A percentile compares a stretch with the other conserved stretches of the same genome.
phyloP scores from a whole-genome alignment of 768 basidiomycete genomes.

The Albatrellus ellisii region DNA sequence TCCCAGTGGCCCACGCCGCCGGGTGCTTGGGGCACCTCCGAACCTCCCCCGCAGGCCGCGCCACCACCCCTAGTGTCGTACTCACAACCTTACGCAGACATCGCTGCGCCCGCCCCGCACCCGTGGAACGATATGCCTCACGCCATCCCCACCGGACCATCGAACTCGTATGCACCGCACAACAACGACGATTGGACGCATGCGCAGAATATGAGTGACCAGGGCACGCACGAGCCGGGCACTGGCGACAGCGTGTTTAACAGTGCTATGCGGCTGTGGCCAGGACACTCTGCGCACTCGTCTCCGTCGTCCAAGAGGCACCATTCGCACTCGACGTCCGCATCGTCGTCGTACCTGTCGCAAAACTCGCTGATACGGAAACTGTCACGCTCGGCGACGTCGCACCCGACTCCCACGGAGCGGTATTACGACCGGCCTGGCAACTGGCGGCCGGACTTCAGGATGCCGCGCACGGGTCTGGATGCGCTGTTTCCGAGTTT shows the following conservation, averaged over 20 bases:
- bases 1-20: too few relatives aligned
- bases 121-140: not conserved
- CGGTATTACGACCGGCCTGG: conserved; percentile 11
- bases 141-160: not conserved
- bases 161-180: too few relatives aligned
- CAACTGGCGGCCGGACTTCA: conserved; percentile 22
- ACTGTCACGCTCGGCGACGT: conserved; percentile 1
- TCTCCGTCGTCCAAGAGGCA: conserved; percentile 11
- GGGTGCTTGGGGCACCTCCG: too few relatives aligned
- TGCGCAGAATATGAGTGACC: not conserved
- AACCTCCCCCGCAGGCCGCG: too few relatives aligned
- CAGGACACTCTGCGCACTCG: not conserved
- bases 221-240: conserved; percentile 9
- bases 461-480: conserved; percentile 16
- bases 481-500: conserved; percentile 14
- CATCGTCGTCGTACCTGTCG: conserved; percentile 4
- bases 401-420: not conserved
- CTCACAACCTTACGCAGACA: not conserved
- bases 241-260: conserved; percentile 12
- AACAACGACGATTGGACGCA: too few relatives aligned
- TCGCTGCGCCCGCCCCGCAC: not conserved
- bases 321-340: conserved; percentile 4
- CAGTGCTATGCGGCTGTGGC: conserved; percentile 3
- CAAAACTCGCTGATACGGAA: not conserved
- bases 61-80: too few relatives aligned